Evolutionary conservation across 2,329 filamentous ascomycete species (phyloP), one percentile per base, ranked within the genome.

Genomic region (Sclerotinia subarctica): DNA sequence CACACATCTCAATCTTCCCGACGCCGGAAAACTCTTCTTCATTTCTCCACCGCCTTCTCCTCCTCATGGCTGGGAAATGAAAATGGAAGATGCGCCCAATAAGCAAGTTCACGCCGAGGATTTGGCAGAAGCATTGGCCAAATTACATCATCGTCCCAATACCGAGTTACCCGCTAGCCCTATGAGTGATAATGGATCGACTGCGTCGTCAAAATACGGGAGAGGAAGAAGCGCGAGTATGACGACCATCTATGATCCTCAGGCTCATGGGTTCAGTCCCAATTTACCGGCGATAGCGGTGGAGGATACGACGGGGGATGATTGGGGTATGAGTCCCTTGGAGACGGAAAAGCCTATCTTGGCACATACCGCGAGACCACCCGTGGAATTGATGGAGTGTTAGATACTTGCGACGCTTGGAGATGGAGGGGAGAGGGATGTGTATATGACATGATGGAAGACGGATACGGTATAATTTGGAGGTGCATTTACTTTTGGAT

Each of bases 21-120:
- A 90, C 71, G 86, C 87, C 64, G 88, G 88, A 75, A 90, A 90
- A 81, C 83, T 90, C 66, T 90, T 90, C 82, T 90, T 91, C 81
- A 90, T 91, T 78, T 88, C 86, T 63, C 88, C 88, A 38, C 88
- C 88, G 11, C 88, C 88, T 6, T 87, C 83, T 68, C 88, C 88
- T 53, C 88, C 88, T 2, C 87, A 89, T 74, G 88, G 86, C 73
- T 91, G 88, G 88, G 85, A 90, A 80, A 84, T 88, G 79, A 83
- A 83, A 72, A 80, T 90, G 58, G 88, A 91, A 78, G 88, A 88
- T 72, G 88, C 88, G 5, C 88, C 88, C 68, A 91, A 91, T 78
- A 90, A 89, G 79, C 82, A 84, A 75, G 87, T 90, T 35, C 87
- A 90, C 75, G 87, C 88, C 53, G 87, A 90, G 69, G 88, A 91